Base-by-base conservation (phyloP, 2,329 filamentous ascomycete species). In the Pyrenophora seminiperda region DNA sequence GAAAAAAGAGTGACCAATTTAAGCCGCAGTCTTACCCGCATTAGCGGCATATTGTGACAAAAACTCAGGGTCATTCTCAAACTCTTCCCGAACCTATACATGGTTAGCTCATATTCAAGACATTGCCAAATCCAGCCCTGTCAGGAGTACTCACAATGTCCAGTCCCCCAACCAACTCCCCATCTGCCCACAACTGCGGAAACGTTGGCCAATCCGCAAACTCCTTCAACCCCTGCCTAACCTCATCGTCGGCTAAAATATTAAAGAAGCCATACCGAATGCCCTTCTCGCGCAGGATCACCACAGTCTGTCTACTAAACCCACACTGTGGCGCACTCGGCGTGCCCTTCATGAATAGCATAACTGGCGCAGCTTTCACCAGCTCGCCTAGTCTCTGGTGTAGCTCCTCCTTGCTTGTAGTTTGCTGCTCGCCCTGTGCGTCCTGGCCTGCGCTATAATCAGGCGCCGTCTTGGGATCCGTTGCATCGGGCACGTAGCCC, bases 251-350 rank as follows among this genome's bases (percentile, higher is more conserved):
- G 57, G 94, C 94, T 64, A 99, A 76, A 58, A 99, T 99, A 72
- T 99, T 97, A 81, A 99, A 99, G 80, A 99, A 99, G 15, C 94
- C 94, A 73, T 97, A 99, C 72, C 96, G 91, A 53, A 99, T 89
- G 41, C 88, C 88, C 70, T 91, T 87, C 76, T 97, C 93, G 43
- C 94, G 84, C 65, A 99, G 77, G 38, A 99, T 83, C 19, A 80
- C 86, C 34, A 99, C 94, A 36, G 96, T 78, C 77, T 97, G 91
- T 61, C 93, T 81, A 61, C 90, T 96, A 76, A 99, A 99, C 2
- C 94, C 91, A 68, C 92, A 96, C 74, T 96, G 89, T 1, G 91
- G 91, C 24, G 85, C 83, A 59, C 86, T 90, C 0, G 91, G 91
- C 2, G 90, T 95, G n/a, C 91, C 92, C 78, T 96, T 96, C 91